Conservation (phyloP, 2,329 filamentous ascomycete species). For the Bipolaris sorokiniana region DNA sequence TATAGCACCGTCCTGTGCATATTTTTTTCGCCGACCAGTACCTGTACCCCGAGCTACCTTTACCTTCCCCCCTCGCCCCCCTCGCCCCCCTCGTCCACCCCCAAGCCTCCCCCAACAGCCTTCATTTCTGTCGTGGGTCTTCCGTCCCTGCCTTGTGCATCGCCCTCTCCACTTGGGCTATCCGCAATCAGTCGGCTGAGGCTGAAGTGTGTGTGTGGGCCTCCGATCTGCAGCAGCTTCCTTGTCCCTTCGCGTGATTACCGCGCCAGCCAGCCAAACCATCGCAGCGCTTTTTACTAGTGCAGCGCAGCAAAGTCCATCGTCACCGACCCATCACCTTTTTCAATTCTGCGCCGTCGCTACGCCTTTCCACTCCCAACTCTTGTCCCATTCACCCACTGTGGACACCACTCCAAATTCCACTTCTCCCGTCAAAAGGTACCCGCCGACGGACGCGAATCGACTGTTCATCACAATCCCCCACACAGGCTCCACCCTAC, state of each 20-base stretch:
- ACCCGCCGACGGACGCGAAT: slow-evolving; percentile 33
- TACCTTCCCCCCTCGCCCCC: background rate
- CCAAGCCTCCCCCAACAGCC: slow-evolving; percentile 22
- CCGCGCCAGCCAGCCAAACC: slow-evolving; percentile 41
- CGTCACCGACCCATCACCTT: slow-evolving; percentile 23
- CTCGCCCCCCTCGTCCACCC: slow-evolving; percentile 18
- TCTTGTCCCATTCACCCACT: slow-evolving; percentile 19
- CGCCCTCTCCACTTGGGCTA: slow-evolving; percentile 43
- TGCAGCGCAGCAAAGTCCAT: slow-evolving; percentile 19
- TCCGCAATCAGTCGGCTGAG: slow-evolving; percentile 45
- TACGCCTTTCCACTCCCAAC: slow-evolving; percentile 17
- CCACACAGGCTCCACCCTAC: slow-evolving; percentile 45
- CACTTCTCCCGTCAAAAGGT: slow-evolving; percentile 24
- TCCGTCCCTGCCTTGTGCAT: slow-evolving; percentile 43
- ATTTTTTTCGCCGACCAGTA: slow-evolving; percentile 35
- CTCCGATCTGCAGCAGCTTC: slow-evolving; percentile 44
- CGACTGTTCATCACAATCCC: slow-evolving; percentile 34
- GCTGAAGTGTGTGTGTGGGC: slow-evolving; percentile 44
- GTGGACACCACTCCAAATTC: slow-evolving; percentile 26
- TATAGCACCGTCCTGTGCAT: slow-evolving; percentile 28
- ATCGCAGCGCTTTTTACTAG: slow-evolving; percentile 22
- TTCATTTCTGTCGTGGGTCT: slow-evolving; percentile 34
- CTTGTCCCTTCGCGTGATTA: slow-evolving; percentile 43
- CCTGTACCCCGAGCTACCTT: slow-evolving; percentile 20
- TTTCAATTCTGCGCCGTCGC: slow-evolving; percentile 24